Base-by-base conservation (phyloP, 345 rosid genomes). In the Lepidium africanum region DNA sequence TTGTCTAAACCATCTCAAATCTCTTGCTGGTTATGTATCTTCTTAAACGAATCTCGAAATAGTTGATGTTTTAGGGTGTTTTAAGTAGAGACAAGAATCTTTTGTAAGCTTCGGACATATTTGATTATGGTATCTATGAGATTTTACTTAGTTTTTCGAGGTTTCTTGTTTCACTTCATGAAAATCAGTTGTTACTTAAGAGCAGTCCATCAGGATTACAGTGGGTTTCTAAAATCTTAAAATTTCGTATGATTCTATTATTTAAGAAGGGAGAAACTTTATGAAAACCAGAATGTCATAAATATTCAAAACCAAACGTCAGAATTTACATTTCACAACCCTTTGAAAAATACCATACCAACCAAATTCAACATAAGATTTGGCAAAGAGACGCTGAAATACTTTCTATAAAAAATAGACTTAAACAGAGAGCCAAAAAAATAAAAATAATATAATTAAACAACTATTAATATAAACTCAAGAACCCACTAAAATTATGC, bases 1-100 rank as follows among this genome's bases (percentile, higher is more conserved):
- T 86, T n/a, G 90, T 86, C 32, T 84, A 56, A 76, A 61, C 54
- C 54, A 30, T 54, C 4, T 14, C 25, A 8, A 42, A 16, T 46
- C 49, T 17, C 27, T 32, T 27, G 27, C 16, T 45, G 38, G 37
- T 57, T 66, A 7, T 56, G 45, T 45, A 25, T 64, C 21, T 65
- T 40, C 9, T 50, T 60, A 39, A 36, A 2, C 3, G 7, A 40
- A 40, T 17, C 19, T 33, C 14, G 4, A 45, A 13, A 8, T 49
- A 59, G 74, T 60, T 57, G 6, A 11, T 35, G 47, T 57, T 49
- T 69, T 59, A n/a, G 42, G 37, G 25, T 40, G 25, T 49, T 59
- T 58, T 38, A 36, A 59, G 60, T 50, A 70, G 68, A 50, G 52
- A 41, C 67, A 1, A 60, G 6, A 59, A 69, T 13, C 40, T 51